phyloP scores from a whole-genome alignment of 2,329 filamentous ascomycete species.

The Talaromyces funiculosus region DNA sequence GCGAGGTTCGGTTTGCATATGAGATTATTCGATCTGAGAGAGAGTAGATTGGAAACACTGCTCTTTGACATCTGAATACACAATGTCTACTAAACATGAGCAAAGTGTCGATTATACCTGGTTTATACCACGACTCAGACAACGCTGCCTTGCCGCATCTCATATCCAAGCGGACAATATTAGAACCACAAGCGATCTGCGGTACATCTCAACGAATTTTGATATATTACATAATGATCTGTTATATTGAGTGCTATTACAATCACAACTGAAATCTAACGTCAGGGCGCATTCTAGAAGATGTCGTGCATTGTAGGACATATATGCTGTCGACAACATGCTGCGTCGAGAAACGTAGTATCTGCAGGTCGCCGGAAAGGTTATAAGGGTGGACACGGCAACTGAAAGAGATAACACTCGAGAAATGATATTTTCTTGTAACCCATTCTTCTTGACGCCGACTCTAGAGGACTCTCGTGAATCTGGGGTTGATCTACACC shows the following conservation, averaged over 20 bases:
- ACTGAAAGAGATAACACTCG: background rate
- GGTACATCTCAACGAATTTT: background rate
- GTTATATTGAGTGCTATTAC: background rate
- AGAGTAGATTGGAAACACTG: background rate
- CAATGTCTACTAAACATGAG: background rate
- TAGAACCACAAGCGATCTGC: slow-evolving; percentile 1
- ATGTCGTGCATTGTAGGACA: background rate
- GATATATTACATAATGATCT: background rate
- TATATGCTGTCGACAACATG: background rate
- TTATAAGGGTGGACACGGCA: background rate
- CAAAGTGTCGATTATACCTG: background rate
- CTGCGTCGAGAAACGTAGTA: background rate
- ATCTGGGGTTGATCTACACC: background rate
- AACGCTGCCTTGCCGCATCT: background rate
- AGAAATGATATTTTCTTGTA: background rate
- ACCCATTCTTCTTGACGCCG: background rate
- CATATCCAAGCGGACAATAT: background rate
- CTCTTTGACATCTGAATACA: background rate
- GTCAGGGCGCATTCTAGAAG: background rate
- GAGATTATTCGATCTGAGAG: background rate
- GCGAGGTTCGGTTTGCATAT: background rate
- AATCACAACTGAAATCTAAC: background rate
- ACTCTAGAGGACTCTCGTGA: background rate
- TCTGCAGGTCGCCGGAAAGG: background rate
- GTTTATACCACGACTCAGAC: background rate